These are phyloP conservation scores for Leccinellum rugosiceps DNA, from an alignment of 768 basidiomycete genomes.

Conservation along the genomic window DNA sequence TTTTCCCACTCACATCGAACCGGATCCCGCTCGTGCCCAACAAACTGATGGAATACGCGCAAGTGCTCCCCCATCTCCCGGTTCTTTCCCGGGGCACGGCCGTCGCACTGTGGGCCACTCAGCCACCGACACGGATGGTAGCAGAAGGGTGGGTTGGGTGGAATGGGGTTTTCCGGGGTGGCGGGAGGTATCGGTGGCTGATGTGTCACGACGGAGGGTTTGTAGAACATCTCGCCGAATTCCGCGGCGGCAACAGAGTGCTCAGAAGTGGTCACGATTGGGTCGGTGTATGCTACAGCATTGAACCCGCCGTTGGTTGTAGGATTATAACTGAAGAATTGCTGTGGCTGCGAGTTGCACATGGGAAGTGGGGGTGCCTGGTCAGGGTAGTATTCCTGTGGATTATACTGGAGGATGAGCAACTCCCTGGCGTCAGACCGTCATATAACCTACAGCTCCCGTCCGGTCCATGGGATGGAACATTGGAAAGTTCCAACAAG, in stretches of 20 bases:
- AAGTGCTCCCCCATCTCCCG: constrained; percentile 31
- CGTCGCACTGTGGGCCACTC: constrained; percentile 20
- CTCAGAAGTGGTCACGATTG: background rate
- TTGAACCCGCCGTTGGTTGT: background rate
- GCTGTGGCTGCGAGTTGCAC: background rate
- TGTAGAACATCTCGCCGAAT: background rate
- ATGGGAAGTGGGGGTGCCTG: background rate
- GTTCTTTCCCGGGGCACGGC: constrained; percentile 25
- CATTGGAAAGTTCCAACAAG: background rate
- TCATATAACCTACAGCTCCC: constrained; percentile 7
- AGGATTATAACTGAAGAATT: background rate
- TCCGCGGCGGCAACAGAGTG: background rate
- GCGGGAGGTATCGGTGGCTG: constrained; percentile 18
- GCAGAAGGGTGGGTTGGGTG: constrained; percentile 1
- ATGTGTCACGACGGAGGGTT: background rate
- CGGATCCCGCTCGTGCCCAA: constrained; percentile 26
- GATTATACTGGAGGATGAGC: background rate
- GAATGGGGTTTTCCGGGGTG: constrained; percentile 1
- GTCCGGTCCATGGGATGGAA: background rate
- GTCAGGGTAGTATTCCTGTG: constrained; percentile 11
- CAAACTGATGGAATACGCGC: constrained; percentile 16
- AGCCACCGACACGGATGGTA: constrained; percentile 23
- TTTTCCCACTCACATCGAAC: constrained; percentile 25
- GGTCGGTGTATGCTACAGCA: background rate
- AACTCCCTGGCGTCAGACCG: background rate